Base-by-base conservation (phyloP, 108 stramenopile species). In the Cyclostephanos tholiformis region DNA sequence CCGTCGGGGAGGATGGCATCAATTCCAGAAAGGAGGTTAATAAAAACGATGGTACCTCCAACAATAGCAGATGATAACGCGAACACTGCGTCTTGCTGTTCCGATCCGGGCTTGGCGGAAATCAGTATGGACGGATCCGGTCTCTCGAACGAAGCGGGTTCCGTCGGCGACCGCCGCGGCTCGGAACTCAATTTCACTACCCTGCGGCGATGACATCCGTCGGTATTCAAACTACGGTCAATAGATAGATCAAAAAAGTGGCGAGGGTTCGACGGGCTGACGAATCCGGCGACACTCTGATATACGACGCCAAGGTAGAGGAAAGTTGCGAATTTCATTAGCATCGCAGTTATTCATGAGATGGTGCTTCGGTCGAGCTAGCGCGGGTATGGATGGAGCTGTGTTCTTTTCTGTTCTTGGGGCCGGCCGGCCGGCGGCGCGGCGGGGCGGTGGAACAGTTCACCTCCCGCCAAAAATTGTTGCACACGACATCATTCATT, bases 41-140 rank as follows among this genome's bases (percentile, higher is more conserved):
- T 77, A 22, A 82, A 55, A 22, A 80, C 26, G 11, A 63, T 41
- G 2, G 91, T 89, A 12, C 91, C 91, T 26, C 65, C 27, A 26
- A 79, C n/a, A 7, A 92, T 65, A 5, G 69, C 71, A 5, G 66
- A 79, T 22, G 76, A 65, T 27, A 92, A 85, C 19, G 69, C 75
- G 4, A 65, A 58, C 22, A 92, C 70, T 11, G 65, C 80, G 30
- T 84, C 35, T 64, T 76, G 57, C 78, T 92, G 91, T 7, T 69
- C 46, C 26, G 58, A 17, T 32, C 71, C 83, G 29, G 82, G 82
- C 67, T 69, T 78, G 1, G 91, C 84, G 23, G 88, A 76, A 4
- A 92, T 29, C 19, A 92, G 71, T 46, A 88, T 87, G 13, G 82
- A 83, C 8, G 91, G 89, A 72, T 89, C 88, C 5, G 91, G 91